Conservation (phyloP, 176 grass and related monocot species). For the Pontederia crassipes region DNA sequence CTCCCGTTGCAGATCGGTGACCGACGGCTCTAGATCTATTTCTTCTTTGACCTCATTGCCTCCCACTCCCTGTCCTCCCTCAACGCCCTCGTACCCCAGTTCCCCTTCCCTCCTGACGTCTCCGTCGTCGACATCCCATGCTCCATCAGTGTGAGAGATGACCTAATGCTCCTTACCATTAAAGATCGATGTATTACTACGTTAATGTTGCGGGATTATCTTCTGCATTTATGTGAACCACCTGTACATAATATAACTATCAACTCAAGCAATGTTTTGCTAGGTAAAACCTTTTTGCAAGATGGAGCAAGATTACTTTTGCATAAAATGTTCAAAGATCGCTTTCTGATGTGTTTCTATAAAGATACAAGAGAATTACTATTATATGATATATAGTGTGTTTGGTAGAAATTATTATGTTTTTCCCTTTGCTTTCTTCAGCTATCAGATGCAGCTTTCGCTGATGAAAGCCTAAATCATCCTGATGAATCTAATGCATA, state of each 20-base stretch:
- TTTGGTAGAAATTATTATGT: background rate
- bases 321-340: background rate
- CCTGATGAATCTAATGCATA: slow-evolving; percentile 11
- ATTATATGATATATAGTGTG: too few relatives aligned
- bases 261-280: slow-evolving; percentile 54
- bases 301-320: background rate
- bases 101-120: too few relatives aligned
- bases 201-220: slow-evolving; percentile 63
- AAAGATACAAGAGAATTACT: background rate
- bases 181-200: background rate
- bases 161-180: background rate
- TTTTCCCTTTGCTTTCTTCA: slow-evolving; percentile 14
- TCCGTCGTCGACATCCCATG: too few relatives aligned
- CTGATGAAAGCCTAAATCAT: background rate
- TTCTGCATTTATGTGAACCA: slow-evolving; percentile 83
- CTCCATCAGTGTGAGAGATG: background rate
- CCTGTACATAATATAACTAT: slow-evolving; percentile 63
- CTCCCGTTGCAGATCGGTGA: too few relatives aligned
- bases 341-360: background rate
- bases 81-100: too few relatives aligned
- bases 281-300: slow-evolving; percentile 32
- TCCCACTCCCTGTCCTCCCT: too few relatives aligned
- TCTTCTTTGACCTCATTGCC: too few relatives aligned
- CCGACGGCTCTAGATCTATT: too few relatives aligned
- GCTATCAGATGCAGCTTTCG: slow-evolving; percentile 54